Evolutionary conservation across 1,284 basidiomycete species (phyloP), one percentile per base, ranked within the genome.

Genomic region (Singerocomus rubriflavus): DNA sequence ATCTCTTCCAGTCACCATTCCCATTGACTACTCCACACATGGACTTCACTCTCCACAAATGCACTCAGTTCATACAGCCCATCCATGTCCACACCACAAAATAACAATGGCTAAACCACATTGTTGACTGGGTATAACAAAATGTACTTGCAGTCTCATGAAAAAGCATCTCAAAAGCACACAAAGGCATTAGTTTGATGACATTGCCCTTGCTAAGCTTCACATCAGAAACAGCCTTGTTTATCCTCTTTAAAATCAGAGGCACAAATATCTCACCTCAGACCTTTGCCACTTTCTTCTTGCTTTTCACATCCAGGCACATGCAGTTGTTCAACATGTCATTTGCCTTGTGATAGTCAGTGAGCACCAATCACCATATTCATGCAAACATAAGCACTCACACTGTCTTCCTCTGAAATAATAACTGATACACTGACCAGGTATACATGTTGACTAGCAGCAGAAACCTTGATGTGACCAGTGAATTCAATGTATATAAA

Each of bases 81-180:
- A 21, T 21, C 21, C 21, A 21, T 21, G 21, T 21, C 21, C 21
- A 4, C 21, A 21, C 21, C 21, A 21, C 21, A 21, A 21, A 21
- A 21, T 4, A 4, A 21, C 21, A 21, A 21, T 4, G 4, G 21
- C 21, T 21, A 4, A 2, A 21, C 21, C 4, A 21, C 2, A 21
- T 21, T 21, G 21, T 21, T 21, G 21, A 21, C 21, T 21, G 21
- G n/a, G n/a, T n/a, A n/a, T n/a, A 65, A 65, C 93, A 96, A 71
- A 90, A 93, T 0, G 76, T 77, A 58, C 86, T 89, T 44, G 77
- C 70, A 1, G 55, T 62, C 56, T 75, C 73, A 6, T 74, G 74
- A 2, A 77, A 80, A n/a, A 82, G 74, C 4, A 82, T 84, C 57
- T 91, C 88, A 64, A 92, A 93, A 0, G 88, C 77, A 65, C 93